Conservation (phyloP, 768 basidiomycete genomes). For the Lactarius vividus region DNA sequence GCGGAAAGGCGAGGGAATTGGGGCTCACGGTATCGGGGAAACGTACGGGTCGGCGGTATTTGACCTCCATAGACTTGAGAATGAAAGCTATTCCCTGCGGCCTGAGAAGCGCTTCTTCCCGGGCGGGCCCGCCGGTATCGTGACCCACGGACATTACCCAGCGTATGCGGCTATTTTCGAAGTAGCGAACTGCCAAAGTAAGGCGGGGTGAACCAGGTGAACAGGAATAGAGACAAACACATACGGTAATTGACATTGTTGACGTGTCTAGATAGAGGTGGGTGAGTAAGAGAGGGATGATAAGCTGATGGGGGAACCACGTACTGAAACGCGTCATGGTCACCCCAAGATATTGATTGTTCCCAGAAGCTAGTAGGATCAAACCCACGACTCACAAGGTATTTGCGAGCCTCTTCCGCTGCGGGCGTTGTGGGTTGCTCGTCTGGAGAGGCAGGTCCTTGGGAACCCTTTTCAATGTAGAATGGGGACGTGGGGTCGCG, state of each 20-base stretch:
- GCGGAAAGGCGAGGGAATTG: constrained; percentile 7
- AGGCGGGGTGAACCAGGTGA: neutral
- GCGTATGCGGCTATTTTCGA: constrained; percentile 70
- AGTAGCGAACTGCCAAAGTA: constrained; percentile 51
- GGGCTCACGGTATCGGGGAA: constrained; percentile 66
- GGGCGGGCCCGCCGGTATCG: constrained; percentile 56
- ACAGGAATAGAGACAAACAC: no score
- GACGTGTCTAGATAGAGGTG: constrained; percentile 53
- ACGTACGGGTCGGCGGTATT: constrained; percentile 67
- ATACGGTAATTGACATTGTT: constrained; percentile 74
- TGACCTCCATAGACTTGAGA: constrained; percentile 65
- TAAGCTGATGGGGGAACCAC: constrained; percentile 30
- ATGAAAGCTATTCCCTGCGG: constrained; percentile 70
- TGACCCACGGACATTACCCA: constrained; percentile 61
- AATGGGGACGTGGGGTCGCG: constrained; percentile 65
- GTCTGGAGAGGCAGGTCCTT: constrained; percentile 60
- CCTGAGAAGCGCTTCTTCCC: constrained; percentile 54
- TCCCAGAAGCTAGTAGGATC: constrained; percentile 73
- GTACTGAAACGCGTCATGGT: constrained; percentile 75
- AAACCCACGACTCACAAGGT: constrained; percentile 49
- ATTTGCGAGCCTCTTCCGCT: constrained; percentile 41
- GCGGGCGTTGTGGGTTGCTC: constrained; percentile 33
- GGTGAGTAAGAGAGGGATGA: neutral
- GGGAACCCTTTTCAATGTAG: constrained; percentile 55
- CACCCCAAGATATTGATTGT: constrained; percentile 75